Conservation (phyloP, 140 eudicot genomes). For the Oenanthe javanica region DNA sequence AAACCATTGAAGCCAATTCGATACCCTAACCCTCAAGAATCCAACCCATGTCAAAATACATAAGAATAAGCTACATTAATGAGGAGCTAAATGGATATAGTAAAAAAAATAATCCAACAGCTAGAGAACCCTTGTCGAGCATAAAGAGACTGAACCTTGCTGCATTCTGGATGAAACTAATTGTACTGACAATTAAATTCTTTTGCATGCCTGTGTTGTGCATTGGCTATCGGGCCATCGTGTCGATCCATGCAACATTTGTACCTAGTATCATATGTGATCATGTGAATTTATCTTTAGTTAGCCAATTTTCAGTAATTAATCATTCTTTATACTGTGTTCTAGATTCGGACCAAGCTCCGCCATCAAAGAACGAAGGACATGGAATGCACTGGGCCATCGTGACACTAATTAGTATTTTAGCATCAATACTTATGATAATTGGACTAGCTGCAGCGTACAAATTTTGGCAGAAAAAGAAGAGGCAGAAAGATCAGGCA, state of each 20-base stretch:
- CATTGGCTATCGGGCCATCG: background rate
- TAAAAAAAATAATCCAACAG: background rate
- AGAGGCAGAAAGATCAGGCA: slow-evolving; percentile 71
- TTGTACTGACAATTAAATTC: background rate
- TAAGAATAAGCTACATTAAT: no score
- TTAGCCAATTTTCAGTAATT: background rate
- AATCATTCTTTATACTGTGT: background rate
- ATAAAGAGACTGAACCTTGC: background rate
- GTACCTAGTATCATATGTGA: background rate
- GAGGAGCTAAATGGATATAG: background rate
- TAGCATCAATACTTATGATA: slow-evolving; percentile 22
- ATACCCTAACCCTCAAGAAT: no score
- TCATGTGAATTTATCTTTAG: background rate
- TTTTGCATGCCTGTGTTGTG: background rate
- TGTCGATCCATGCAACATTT: background rate
- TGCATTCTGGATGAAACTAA: background rate
- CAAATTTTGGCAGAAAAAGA: slow-evolving; percentile 69
- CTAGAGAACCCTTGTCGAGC: background rate
- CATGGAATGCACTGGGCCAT: slow-evolving; percentile 38
- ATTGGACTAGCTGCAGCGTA: slow-evolving; percentile 40
- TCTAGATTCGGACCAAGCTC: slow-evolving; percentile 22
- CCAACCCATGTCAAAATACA: background rate
- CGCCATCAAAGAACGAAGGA: background rate
- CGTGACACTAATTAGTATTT: slow-evolving; percentile 26
- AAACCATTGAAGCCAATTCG: no score